Conservation (phyloP, 257 asterid species). For the Osmanthus fragrans region DNA sequence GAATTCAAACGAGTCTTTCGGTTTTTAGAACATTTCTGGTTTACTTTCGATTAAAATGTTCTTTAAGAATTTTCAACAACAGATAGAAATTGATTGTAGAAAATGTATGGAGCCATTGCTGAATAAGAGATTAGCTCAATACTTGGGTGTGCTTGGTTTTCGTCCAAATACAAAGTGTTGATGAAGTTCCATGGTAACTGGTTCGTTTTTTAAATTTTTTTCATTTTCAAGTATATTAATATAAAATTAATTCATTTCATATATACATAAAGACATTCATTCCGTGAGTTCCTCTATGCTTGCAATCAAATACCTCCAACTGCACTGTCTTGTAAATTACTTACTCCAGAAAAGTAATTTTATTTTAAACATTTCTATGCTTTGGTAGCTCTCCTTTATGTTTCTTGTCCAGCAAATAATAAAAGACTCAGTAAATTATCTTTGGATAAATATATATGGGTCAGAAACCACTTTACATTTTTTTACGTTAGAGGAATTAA, state of each 20-base stretch:
- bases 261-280: not conserved
- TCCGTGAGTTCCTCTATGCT: not conserved
- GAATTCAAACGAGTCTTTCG: not conserved
- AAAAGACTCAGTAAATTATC: not conserved
- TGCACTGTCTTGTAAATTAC: too few species aligned
- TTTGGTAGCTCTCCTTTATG: not conserved
- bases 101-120: too few species aligned
- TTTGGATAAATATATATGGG: not conserved
- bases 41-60: not conserved
- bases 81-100: too few species aligned
- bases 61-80: not conserved
- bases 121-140: too few species aligned
- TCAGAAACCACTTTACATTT: not conserved
- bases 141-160: too few species aligned
- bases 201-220: too few species aligned
- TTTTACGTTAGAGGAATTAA: not conserved
- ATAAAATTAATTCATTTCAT: too few species aligned
- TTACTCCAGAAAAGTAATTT: too few species aligned
- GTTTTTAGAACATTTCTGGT: constrained; percentile 1
- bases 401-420: not conserved
- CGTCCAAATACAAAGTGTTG: too few species aligned
- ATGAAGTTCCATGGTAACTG: too few species aligned
- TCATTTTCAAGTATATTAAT: too few species aligned
- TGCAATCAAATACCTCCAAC: too few species aligned
- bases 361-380: not conserved